Conservation (phyloP, 2,329 filamentous ascomycete species). For the Fusarium agapanthi region DNA sequence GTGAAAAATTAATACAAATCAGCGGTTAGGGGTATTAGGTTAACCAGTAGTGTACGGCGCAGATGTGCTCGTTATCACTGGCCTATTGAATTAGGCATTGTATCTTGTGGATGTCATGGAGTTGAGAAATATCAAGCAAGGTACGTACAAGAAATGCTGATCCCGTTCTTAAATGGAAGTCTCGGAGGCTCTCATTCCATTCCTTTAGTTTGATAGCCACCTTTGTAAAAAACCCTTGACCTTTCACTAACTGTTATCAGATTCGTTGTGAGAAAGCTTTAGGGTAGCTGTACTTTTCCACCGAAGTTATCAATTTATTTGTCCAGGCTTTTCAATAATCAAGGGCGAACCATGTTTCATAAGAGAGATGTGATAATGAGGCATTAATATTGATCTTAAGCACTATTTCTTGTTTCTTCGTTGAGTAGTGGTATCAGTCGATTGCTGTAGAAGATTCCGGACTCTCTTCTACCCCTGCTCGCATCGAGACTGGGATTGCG, state of each 20-base stretch:
- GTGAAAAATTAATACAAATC: neutral
- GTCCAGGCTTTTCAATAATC: neutral
- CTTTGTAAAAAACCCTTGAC: neutral
- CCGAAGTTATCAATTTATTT: neutral
- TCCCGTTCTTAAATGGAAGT: neutral
- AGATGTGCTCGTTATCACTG: neutral
- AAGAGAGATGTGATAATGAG: neutral
- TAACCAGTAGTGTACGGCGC: neutral
- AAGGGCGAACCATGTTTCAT: neutral
- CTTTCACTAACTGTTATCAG: neutral
- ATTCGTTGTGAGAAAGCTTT: neutral
- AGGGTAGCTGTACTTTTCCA: neutral
- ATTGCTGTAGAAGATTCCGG: neutral
- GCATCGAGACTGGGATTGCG: neutral
- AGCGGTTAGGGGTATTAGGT: neutral
- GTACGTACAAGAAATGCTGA: neutral
- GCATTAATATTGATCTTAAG: neutral
- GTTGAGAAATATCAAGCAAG: neutral
- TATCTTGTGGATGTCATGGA: neutral
- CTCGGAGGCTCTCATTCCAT: neutral
- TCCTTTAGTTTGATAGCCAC: neutral
- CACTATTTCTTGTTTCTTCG: neutral
- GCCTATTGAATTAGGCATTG: neutral
- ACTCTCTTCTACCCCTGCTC: neutral
- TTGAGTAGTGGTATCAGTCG: neutral